Conservation (phyloP, 179 eudicot genomes). For the Silene noctiflora region DNA sequence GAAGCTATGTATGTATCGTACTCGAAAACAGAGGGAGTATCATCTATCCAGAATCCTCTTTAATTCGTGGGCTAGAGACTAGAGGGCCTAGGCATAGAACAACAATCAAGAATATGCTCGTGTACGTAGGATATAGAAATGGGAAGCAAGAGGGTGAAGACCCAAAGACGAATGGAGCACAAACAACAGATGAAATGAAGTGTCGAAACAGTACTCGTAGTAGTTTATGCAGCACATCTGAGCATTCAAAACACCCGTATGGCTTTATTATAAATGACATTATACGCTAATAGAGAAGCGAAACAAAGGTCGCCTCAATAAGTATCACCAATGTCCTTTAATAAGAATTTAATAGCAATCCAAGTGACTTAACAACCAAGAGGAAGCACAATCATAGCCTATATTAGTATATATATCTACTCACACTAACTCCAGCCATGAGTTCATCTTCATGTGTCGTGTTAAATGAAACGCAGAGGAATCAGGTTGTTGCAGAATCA, state of each 20-base stretch:
- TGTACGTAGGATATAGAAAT: no score
- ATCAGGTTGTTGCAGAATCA: slow-evolving; percentile 24
- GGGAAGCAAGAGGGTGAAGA: no score
- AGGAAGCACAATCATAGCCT: slow-evolving; percentile 3
- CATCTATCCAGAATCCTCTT: no score
- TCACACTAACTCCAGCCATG: neutral
- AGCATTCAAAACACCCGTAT: neutral
- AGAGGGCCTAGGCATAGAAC: no score
- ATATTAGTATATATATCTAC: neutral
- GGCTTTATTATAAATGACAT: slow-evolving; percentile 7
- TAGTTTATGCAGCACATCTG: no score
- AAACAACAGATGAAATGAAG: no score
- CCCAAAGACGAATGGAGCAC: no score
- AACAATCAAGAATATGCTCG: no score
- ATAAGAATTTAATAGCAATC: slow-evolving; percentile 1
- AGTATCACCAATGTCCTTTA: slow-evolving; percentile 15
- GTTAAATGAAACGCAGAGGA: neutral
- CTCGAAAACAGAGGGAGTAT: no score
- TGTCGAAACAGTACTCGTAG: no score
- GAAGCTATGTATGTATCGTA: no score
- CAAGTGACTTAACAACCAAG: neutral
- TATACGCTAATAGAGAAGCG: neutral
- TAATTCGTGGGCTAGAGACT: no score
- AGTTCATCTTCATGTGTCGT: neutral
- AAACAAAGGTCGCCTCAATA: slow-evolving; percentile 1